Percentiles rank a stretch among this genome's conserved stretches.
Evolutionary conservation across 2,329 filamentous ascomycete genomes (phyloP).

Genomic region (Fusarium redolens): DNA sequence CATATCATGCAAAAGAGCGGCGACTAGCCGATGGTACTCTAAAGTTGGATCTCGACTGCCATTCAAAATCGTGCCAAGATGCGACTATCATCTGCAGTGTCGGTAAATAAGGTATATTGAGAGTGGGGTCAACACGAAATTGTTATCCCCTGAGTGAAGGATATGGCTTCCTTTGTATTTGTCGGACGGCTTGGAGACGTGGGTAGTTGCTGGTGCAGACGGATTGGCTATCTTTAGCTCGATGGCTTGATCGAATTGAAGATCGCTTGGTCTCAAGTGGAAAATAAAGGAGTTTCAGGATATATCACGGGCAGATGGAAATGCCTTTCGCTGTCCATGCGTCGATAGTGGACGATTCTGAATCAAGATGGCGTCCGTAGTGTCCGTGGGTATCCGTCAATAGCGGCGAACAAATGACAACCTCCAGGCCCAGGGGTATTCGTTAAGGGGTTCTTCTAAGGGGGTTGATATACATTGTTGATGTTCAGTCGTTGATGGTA

Average conservation of each 20-base stretch:
- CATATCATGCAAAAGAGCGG: not conserved
- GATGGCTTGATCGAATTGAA: conserved; percentile 11
- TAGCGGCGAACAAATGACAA: conserved; percentile 3
- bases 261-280: conserved; percentile 6
- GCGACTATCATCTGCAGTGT: conserved; percentile 28
- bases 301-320: conserved; percentile 11
- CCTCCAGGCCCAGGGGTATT: not conserved
- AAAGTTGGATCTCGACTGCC: not conserved
- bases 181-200: not conserved
- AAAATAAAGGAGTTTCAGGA: conserved; percentile 27
- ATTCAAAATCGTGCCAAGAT: conserved; percentile 17
- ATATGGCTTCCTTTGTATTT: conserved; percentile 6
- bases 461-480: not conserved
- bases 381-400: not conserved
- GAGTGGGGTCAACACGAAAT: conserved; percentile 12
- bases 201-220: conserved; percentile 21
- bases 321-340: conserved; percentile 10
- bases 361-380: conserved; percentile 13
- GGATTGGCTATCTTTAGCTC: conserved; percentile 28
- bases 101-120: conserved; percentile 22
- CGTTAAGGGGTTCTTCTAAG: not conserved
- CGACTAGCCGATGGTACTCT: conserved; percentile 20
- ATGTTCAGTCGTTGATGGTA: not conserved
- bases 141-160: not conserved
- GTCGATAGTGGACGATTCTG: conserved; percentile 13